These are phyloP conservation scores for Tetrahymena malaccensis DNA, from an alignment of 73 alveolate species.

Conservation along the genomic window DNA sequence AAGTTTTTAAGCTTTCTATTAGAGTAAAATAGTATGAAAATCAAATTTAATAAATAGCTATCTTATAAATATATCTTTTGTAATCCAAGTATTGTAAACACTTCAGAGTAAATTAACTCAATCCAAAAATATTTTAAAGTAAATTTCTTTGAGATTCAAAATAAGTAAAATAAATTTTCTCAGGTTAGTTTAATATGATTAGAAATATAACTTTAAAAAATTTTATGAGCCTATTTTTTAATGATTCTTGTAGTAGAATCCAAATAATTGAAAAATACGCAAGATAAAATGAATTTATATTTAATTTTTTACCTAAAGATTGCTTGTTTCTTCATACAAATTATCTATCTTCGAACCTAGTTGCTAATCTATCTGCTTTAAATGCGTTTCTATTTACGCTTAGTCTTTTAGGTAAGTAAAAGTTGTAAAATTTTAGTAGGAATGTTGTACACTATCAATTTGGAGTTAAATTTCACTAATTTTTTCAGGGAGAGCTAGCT, in stretches of 20 bases:
- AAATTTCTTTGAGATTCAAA: too few relatives aligned
- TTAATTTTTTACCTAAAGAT: not conserved
- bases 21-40: not conserved
- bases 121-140: too few relatives aligned
- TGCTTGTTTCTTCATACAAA: not conserved
- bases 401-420: not conserved
- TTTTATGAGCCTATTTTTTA: too few relatives aligned
- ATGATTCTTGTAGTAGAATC: not conserved
- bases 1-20: not conserved
- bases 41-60: not conserved
- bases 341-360: not conserved
- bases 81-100: too few relatives aligned
- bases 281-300: not conserved
- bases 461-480: not conserved
- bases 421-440: not conserved
- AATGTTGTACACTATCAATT: not conserved
- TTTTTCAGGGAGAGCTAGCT: not conserved
- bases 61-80: too few relatives aligned
- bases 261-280: not conserved
- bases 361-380: not conserved
- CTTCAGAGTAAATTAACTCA: too few relatives aligned
- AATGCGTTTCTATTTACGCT: not conserved
- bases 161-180: too few relatives aligned
- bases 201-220: too few relatives aligned
- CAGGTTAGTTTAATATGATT: too few relatives aligned